phyloP scores from a whole-genome alignment of 257 asterid genomes.

The Fraxinus anomala region DNA sequence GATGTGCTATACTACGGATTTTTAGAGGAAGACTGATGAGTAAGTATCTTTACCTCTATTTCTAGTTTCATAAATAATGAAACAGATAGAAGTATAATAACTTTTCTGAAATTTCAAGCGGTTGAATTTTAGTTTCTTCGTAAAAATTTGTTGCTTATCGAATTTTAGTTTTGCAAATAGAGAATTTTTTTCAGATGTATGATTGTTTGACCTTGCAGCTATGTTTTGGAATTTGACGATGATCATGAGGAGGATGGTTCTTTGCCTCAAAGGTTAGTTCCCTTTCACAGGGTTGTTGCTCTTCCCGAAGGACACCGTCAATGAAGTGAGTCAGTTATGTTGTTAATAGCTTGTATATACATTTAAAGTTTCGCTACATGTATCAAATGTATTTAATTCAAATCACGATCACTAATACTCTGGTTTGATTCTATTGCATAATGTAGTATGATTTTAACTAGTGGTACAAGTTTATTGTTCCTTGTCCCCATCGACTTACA shows the following conservation, averaged over 20 bases:
- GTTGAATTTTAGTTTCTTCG: background rate
- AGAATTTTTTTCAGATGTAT: background rate
- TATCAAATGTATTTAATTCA: background rate
- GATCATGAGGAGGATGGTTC: conserved; percentile 90
- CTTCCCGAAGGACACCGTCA: conserved; percentile 85
- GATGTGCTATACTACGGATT: conserved; percentile 30
- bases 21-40: conserved; percentile 91
- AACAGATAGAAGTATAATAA: background rate
- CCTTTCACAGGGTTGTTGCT: conserved; percentile 88
- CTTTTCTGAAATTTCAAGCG: background rate
- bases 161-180: background rate
- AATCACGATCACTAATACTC: background rate
- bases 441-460: background rate
- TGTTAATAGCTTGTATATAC: background rate
- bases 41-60: conserved; percentile 43
- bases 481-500: background rate
- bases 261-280: conserved; percentile 77
- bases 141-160: background rate
- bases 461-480: background rate
- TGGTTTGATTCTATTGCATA: background rate
- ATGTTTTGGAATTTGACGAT: conserved; percentile 83
- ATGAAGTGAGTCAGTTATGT: conserved; percentile 31
- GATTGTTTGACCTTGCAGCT: conserved; percentile 47
- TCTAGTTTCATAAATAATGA: background rate
- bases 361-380: background rate